These are phyloP conservation scores for Skeletonema grethae DNA, from an alignment of 108 stramenopile genomes.

Conservation along the genomic window DNA sequence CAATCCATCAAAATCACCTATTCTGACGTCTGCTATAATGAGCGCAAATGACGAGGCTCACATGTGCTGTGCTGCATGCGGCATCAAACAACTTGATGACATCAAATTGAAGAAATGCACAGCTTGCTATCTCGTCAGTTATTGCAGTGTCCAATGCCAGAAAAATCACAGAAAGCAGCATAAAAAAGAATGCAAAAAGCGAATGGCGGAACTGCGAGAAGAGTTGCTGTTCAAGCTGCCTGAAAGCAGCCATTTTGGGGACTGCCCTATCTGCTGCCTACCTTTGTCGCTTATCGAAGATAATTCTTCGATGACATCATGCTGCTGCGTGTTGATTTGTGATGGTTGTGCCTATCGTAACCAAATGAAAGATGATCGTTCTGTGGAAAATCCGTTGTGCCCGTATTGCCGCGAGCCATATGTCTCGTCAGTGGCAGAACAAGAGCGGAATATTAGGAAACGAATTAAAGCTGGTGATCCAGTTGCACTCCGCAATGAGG, in stretches of 20 bases:
- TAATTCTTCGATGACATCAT: background rate
- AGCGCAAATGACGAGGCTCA: background rate
- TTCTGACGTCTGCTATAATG: background rate
- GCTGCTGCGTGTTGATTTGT: background rate
- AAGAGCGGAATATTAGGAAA: background rate
- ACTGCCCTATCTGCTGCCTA: background rate
- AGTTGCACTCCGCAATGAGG: background rate
- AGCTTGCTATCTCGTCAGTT: background rate
- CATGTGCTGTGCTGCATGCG: background rate
- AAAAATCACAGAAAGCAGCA: background rate
- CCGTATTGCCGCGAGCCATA: background rate
- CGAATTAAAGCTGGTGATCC: background rate
- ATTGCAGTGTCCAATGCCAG: constrained; percentile 3
- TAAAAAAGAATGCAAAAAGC: background rate
- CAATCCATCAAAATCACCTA: too few relatives aligned
- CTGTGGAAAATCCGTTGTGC: background rate
- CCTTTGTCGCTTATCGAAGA: background rate
- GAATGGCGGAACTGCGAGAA: background rate
- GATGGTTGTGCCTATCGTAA: background rate
- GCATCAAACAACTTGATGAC: background rate
- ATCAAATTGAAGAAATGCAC: constrained; percentile 5
- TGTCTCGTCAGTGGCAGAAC: background rate
- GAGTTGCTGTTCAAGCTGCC: constrained; percentile 6
- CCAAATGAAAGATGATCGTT: background rate
- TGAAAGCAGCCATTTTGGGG: constrained; percentile 8